Evolutionary conservation across 176 grass and related monocot genomes (phyloP).

Genomic region (Eragrostis nindensis): DNA sequence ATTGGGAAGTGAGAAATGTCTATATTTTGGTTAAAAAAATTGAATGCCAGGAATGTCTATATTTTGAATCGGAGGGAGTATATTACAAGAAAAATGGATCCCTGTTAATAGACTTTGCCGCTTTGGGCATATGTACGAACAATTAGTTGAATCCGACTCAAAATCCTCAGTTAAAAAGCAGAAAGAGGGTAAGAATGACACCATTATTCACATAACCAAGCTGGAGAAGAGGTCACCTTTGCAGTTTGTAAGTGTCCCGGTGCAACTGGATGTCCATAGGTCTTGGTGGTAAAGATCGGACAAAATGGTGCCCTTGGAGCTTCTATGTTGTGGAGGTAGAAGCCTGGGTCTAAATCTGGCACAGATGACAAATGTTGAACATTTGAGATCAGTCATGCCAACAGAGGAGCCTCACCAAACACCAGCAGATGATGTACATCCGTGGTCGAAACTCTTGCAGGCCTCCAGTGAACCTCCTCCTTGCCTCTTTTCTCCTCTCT

Average conservation of each 20-base stretch:
- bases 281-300: constrained; percentile 29
- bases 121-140: constrained; percentile 21
- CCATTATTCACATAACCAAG: constrained; percentile 13
- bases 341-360: not conserved
- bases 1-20: no score
- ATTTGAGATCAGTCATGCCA: constrained; percentile 50
- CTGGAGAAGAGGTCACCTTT: constrained; percentile 22
- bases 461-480: constrained; percentile 24
- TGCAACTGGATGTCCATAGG: constrained; percentile 25
- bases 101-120: not conserved
- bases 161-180: constrained; percentile 16
- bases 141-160: constrained; percentile 1
- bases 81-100: not conserved
- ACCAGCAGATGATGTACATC: constrained; percentile 54
- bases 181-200: constrained; percentile 10
- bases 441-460: constrained; percentile 44
- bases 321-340: constrained; percentile 11
- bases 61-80: no score
- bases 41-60: no score
- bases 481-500: constrained; percentile 38
- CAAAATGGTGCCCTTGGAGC: not conserved
- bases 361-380: not conserved
- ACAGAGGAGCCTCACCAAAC: constrained; percentile 58
- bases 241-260: constrained; percentile 12
- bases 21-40: no score